Evolutionary conservation across 495 filamentous ascomycete genomes (phyloP).

Genomic region (Astrocystis sublimbata): DNA sequence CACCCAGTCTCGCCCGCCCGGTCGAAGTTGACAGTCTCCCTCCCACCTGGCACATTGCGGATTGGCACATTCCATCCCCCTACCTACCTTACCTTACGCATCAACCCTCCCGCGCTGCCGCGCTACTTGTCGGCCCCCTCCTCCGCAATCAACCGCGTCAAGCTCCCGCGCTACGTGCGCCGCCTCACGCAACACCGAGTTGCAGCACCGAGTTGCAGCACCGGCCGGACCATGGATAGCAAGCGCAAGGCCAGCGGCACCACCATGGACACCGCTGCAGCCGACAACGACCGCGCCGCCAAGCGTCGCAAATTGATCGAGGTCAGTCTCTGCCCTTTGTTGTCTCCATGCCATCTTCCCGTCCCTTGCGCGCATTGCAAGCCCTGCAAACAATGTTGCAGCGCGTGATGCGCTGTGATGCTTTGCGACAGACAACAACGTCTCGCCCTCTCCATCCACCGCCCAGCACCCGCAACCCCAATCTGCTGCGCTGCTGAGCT

Average conservation of each 20-base stretch:
- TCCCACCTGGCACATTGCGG: no score
- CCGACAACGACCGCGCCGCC: conserved; percentile 55
- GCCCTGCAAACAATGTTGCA: background rate
- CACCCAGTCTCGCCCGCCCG: no score
- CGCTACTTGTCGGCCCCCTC: background rate
- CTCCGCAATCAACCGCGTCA: conserved; percentile 18
- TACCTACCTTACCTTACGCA: no score
- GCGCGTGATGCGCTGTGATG: no score
- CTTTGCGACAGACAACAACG: conserved; percentile 12
- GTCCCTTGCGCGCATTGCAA: conserved; percentile 2
- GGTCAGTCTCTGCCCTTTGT: conserved; percentile 26
- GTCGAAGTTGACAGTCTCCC: no score
- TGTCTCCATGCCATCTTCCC: conserved; percentile 5
- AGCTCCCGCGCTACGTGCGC: conserved; percentile 21
- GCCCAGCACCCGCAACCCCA: background rate
- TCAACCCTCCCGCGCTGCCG: conserved; percentile 2
- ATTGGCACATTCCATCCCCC: no score
- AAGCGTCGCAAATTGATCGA: conserved; percentile 49
- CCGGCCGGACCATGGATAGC: conserved; percentile 67
- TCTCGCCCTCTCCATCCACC: no score
- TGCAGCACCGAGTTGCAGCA: conserved; percentile 13
- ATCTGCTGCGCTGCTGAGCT: background rate
- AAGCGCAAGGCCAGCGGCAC: conserved; percentile 64
- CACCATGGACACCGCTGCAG: conserved; percentile 32
- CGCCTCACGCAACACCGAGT: conserved; percentile 17